Evolutionary conservation across 495 filamentous ascomycete genomes (phyloP), one percentile per base, ranked within the genome.

Genomic region (Glarea lozoyensis): DNA sequence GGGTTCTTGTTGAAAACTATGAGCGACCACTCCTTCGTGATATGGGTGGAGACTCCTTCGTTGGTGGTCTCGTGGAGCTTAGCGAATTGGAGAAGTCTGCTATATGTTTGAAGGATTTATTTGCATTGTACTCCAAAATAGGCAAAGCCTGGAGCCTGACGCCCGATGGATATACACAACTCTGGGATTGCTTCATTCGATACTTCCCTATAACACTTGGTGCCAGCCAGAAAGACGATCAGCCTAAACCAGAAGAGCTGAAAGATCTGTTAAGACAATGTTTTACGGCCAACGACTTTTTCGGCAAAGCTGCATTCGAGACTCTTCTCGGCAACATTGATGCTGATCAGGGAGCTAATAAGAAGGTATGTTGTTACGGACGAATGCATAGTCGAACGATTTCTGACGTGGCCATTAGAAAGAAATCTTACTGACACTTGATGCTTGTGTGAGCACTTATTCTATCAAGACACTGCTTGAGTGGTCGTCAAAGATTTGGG

Each of bases 121-220:
- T 77, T 45, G 54, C 54, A 12, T 62, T 64, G 18, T 50, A 74
- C 11, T 46, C 50, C 17, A 40, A 40, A 3, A 53, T 75, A 20
- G 42, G 70, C 4, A 45, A 52, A 17, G 58, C 59, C 11, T 73
- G 55, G 55, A 22, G n/a, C 1, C 21, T 50, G 2, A 30, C 29
- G 1, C 30, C 20, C 7, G 19, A 17, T 6, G 31, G 37, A 7
- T 25, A 25, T 6, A 29, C 31, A 11, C 3, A 10, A 0, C 39
- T 55, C 0, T 58, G 43, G 63, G 55, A 55, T 57, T 25, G 71
- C 62, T 55, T 69, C 63, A 16, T 65, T 58, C 36, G 49, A 27
- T 77, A 75, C 49, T 75, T 70, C 39, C 73, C 73, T 13, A 71
- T 77, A 16, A 69, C 65, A 1, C 43, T 75, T 10, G 54, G 67